Base-by-base conservation (phyloP, 2,329 filamentous ascomycete genomes). In the Fusarium humuli region DNA sequence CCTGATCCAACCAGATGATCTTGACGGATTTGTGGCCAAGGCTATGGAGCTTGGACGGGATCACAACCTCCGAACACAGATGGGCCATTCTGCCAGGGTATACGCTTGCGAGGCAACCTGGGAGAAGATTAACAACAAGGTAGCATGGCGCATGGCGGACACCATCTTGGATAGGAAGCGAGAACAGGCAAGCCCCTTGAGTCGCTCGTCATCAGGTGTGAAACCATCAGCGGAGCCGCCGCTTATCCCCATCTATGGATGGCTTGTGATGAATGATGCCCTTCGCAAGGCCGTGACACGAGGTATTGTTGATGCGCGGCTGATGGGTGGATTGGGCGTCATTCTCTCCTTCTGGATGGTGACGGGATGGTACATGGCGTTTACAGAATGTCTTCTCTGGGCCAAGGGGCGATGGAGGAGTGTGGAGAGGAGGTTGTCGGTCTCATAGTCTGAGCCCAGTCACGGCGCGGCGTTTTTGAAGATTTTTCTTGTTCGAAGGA, bases 121-220 rank as follows among this genome's bases (percentile, higher is more conserved):
- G 91, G 89, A 91, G 62, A 90, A 87, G 79, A 91, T 92, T 77
- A 91, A 91, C 79, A 90, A 91, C 72, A 87, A 86, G 50, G 90
- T 91, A 2, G 90, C 90, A 5, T 88, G 88, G 84, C 85, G 87
- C 61, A 87, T 92, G 80, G 81, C 84, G 5, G 83, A 86, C 53
- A 81, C 80, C n/a, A 85, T 88, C 50, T 81, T 83, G 18, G 81
- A 85, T 47, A 78, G 85, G 23, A 78, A 81, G 49, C 75, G 70
- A 27, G 81, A 81, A 58, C 63, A 71, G 56, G 67, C 67, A 6
- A 60, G 57, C 2, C 64, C 69, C 10, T 29, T 22, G 32, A 60
- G 55, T 40, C 64, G 62, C 6, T 50, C 69, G 23, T 49, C 70
- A 45, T 62, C 57, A 45, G 54, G 54, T 3, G 29, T 73, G 2